Base-by-base conservation (phyloP, 805 yeast species). In the Tanozyma kutaoensis region DNA sequence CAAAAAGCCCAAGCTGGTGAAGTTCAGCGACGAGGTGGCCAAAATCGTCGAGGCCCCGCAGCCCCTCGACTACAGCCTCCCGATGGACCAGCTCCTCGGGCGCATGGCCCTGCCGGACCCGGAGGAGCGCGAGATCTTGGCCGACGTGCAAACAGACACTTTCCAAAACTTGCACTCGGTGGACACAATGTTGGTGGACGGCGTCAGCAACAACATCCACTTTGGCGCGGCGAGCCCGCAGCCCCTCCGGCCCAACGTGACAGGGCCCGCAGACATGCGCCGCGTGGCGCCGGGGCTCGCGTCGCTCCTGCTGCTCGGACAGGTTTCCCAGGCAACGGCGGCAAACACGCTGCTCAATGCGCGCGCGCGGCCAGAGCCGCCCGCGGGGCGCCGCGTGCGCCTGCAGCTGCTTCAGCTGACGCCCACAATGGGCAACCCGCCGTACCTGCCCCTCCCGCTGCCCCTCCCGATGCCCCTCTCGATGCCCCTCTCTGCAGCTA, bases 111-210 rank as follows among this genome's bases (percentile, higher is more conserved):
- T 46, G 22, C 47, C 42, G 25, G 69, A 66, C 14, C 73, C 68
- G 24, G 77, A 76, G 35, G 93, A 79, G 33, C 75, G 69, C 36
- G 78, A 76, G 38, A 78, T 73, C 24, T 56, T 78, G 18, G 69
- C 69, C 34, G 86, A 76, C 36, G 76, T 78, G 74, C 76, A 78
- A 10, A 68, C 77, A 29, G 72, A 72, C 35, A 52, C 46, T 26
- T 84, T 84, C 51, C 76, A 71, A 27, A 75, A 79, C 42, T 76
- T 84, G 30, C 69, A 74, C 35, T 44, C 58, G 16, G 82, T 80
- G 21, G 95, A 84, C 45, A 72, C 81, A 29, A 85, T 76, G 3
- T 68, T 79, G 24, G 65, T 73, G 12, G 73, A 66, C 38, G 86
- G 88, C n/a, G 66, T 67, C 1, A 79, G 84, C 0, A 54, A 76